phyloP scores from a whole-genome alignment of 345 rosid species.

The Sisymbrium altissimum region DNA sequence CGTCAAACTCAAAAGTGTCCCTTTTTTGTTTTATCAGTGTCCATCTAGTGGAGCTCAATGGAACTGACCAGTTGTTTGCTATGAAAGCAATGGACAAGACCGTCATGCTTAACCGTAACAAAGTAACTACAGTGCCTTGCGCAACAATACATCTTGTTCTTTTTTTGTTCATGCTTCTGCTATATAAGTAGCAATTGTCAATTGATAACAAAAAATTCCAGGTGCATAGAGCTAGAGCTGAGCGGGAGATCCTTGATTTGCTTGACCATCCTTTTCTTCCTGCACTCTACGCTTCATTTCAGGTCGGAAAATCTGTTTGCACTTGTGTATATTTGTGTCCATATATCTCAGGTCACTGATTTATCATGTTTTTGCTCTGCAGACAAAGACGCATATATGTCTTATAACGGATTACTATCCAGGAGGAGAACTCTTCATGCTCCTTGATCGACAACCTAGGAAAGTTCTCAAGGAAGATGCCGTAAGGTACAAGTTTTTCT shows the following conservation, averaged over 20 bases:
- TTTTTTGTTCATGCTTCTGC: not conserved
- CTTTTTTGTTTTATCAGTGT: constrained; percentile 47
- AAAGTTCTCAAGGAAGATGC: constrained; percentile 95
- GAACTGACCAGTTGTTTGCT: constrained; percentile 67
- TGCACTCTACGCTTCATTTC: constrained; percentile 96
- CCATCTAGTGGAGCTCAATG: constrained; percentile 83
- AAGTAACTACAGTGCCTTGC: constrained; percentile 45
- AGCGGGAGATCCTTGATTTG: constrained; percentile 87
- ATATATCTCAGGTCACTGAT: not conserved
- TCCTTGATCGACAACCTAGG: constrained; percentile 74
- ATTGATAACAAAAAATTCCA: constrained; percentile 17
- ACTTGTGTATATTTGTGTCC: not conserved
- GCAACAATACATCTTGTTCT: not conserved
- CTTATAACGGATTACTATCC: constrained; percentile 91
- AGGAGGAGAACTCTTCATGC: constrained; percentile 94
- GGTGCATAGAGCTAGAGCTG: constrained; percentile 99
- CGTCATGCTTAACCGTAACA: constrained; percentile 87
- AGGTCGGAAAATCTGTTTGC: constrained; percentile 41
- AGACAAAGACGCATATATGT: constrained; percentile 95
- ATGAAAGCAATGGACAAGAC: constrained; percentile 98
- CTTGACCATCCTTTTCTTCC: constrained; percentile 99
- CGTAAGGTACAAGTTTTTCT: constrained; percentile 48
- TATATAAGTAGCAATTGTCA: not conserved
- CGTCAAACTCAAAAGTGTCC: not conserved
- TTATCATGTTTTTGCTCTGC: constrained; percentile 23